phyloP scores from a whole-genome alignment of 148 eudicot genomes.

The Rhododendron molle region DNA sequence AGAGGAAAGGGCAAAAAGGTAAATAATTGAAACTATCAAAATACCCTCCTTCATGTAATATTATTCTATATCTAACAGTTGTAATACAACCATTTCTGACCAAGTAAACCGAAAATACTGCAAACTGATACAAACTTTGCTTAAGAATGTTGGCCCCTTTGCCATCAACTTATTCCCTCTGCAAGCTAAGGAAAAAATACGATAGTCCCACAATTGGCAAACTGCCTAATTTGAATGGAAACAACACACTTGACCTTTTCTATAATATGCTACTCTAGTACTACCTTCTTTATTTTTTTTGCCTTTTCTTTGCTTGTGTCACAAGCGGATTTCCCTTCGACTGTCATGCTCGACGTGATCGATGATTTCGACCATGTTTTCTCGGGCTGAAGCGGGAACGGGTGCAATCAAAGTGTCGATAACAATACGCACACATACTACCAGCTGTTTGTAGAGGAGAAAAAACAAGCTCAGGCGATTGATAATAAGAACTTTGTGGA shows the following conservation, averaged over 20 bases:
- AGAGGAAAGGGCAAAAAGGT: not conserved
- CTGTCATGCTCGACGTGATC: not conserved
- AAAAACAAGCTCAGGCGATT: conserved; percentile 2
- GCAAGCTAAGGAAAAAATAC: conserved; percentile 6
- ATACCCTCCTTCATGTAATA: not conserved
- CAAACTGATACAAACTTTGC: conserved; percentile 13
- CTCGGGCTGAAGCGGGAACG: not conserved
- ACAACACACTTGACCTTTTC: conserved; percentile 2
- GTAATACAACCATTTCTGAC: not conserved
- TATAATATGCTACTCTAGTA: not conserved
- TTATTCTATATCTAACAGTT: not conserved
- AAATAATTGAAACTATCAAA: not conserved
- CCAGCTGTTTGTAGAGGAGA: not conserved
- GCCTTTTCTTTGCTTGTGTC: not conserved
- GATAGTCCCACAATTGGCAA: conserved; percentile 13
- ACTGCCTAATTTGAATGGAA: conserved; percentile 1
- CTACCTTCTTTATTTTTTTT: not conserved
- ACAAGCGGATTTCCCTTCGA: not conserved
- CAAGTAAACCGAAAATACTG: not conserved
- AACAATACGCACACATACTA: conserved; percentile 5
- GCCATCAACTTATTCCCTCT: conserved; percentile 11
- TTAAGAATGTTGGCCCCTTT: conserved; percentile 12
- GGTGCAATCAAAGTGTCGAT: conserved; percentile 8
- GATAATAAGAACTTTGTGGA: not conserved
- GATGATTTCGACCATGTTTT: not conserved